Percentiles rank a stretch among this genome's conserved stretches.
These are phyloP conservation scores for Backusella parvicylindrica DNA, from an alignment of 192 early-diverging fungal species.

Conservation along the genomic window DNA sequence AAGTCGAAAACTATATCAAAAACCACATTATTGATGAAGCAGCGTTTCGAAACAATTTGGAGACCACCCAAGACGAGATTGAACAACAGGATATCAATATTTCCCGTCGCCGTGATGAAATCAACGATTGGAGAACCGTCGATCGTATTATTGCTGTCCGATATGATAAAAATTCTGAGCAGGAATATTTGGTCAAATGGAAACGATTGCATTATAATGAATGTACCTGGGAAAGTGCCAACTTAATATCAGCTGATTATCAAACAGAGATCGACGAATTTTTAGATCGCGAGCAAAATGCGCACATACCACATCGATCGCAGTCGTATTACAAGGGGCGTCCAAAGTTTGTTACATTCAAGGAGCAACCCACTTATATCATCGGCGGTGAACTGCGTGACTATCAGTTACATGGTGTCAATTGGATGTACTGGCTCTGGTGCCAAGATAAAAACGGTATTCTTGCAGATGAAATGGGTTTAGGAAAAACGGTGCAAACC, in stretches of 20 bases:
- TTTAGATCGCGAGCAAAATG: conserved; percentile 72
- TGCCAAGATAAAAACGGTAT: conserved; percentile 95
- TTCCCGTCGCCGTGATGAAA: conserved; percentile 73
- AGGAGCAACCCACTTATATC: conserved; percentile 80
- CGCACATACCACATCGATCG: conserved; percentile 69
- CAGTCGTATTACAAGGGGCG: conserved; percentile 53
- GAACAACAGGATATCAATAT: conserved; percentile 83
- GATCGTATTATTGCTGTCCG: conserved; percentile 86
- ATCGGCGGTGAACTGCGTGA: conserved; percentile 86
- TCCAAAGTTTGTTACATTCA: conserved; percentile 73
- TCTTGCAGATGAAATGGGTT: conserved; percentile 92
- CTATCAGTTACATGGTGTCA: conserved; percentile 92
- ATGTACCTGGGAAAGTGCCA: conserved; percentile 86
- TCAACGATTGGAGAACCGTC: conserved; percentile 82
- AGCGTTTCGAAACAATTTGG: conserved; percentile 56
- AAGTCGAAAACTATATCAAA: conserved; percentile 84
- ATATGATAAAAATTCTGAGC: conserved; percentile 38
- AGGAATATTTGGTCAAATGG: conserved; percentile 95
- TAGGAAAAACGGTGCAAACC: conserved; percentile 98
- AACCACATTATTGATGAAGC: conserved; percentile 59
- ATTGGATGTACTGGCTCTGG: conserved; percentile 98
- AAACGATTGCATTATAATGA: conserved; percentile 82
- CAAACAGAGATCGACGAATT: conserved; percentile 87
- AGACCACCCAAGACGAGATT: conserved; percentile 81
- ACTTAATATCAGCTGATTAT: conserved; percentile 62